Evolutionary conservation across 2,329 filamentous ascomycete genomes (phyloP), one percentile per base, ranked within the genome.

Genomic region (Phialophora verrucosa): DNA sequence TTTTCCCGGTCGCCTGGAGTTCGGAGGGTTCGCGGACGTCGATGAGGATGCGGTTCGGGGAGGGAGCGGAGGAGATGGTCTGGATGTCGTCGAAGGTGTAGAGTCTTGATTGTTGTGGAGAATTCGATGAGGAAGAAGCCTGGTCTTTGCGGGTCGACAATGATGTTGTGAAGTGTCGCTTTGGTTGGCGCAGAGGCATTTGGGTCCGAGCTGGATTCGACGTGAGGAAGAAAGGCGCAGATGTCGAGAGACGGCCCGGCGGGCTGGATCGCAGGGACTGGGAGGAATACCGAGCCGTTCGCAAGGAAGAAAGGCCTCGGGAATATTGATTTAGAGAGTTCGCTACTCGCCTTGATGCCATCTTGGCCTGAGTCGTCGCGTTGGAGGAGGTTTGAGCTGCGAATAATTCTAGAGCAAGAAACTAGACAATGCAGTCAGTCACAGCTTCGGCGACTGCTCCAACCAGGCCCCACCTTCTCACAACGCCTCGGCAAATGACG

Each of bases 21-120:
- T 83, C 80, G 67, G 74, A 71, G 62, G 82, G 81, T 75, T 83
- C 81, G 69, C 82, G 81, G 69, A 83, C 82, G 70, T 83, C 82
- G 68, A 74, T 73, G n/a, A 75, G 63, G 63, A 74, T 69, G 23
- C 69, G 69, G 12, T 68, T 59, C n/a, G 70, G 62, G 44, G 49
- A 59, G 2, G 70, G 69, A 11, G 14, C 14, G 35, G 50, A 29
- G 6, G 68, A 42, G 14, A 72, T 55, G 23, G 51, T 42, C 42
- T 71, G 67, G 17, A 75, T 65, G 29, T 73, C 71, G 32, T 61
- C 29, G 69, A 71, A 72, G 32, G 54, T 69, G 63, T 73, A 73
- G 32, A 67, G 27, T 20, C 57, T 69, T 5, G 71, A 59, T 32
- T 60, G 67, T 35, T 69, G 31, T 10, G 55, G 10, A 14, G 55